Percentiles rank a stretch among this genome's conserved stretches.
phyloP scores from a whole-genome alignment of 306 rosid species.

The Gastrolobium bilobum region DNA sequence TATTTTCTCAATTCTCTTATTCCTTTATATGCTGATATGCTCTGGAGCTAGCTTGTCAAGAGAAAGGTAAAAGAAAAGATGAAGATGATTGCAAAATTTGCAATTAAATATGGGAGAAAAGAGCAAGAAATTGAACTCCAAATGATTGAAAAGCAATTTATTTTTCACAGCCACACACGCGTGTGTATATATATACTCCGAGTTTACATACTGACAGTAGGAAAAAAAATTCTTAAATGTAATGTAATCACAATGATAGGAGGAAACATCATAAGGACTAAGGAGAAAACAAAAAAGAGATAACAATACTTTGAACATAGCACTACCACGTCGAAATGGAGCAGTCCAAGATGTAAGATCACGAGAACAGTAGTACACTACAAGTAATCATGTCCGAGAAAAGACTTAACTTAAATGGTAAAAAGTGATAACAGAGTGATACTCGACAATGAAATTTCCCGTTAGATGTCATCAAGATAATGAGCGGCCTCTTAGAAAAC shows the following conservation, averaged over 20 bases:
- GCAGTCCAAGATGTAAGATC: neutral
- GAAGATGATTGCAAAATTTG: neutral
- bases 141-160: slow-evolving; percentile 31
- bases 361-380: slow-evolving; percentile 3
- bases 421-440: slow-evolving; percentile 12
- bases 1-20: neutral
- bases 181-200: neutral
- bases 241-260: neutral
- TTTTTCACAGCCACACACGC: neutral
- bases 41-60: neutral
- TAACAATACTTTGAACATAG: slow-evolving; percentile 1
- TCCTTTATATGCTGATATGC: neutral
- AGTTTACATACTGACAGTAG: too few relatives aligned
- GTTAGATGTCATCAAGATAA: slow-evolving; percentile 29
- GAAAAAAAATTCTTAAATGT: too few relatives aligned
- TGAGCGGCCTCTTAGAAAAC: slow-evolving; percentile 60
- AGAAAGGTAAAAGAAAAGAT: neutral
- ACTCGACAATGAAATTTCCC: slow-evolving; percentile 29
- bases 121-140: slow-evolving; percentile 1
- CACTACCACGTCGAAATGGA: slow-evolving; percentile 43
- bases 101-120: neutral
- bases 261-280: neutral
- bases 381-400: neutral
- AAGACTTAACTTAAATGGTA: slow-evolving; percentile 32
- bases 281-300: neutral